A percentile compares a stretch with the other conserved stretches of the same genome.
phyloP scores from a whole-genome alignment of 495 filamentous ascomycete species.

The Margaritispora aquatica region DNA sequence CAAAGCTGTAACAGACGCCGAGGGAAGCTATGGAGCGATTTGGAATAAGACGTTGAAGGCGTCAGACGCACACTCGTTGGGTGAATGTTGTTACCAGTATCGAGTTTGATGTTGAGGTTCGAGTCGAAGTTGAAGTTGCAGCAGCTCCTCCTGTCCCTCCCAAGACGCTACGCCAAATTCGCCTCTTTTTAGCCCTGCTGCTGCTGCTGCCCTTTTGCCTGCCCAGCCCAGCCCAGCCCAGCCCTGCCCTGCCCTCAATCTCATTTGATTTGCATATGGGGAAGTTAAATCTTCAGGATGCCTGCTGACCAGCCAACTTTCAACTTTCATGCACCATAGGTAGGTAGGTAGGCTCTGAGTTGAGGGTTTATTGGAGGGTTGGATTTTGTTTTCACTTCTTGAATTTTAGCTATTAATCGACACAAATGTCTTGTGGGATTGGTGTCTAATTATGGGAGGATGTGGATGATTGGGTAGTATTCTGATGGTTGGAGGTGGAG shows the following conservation, averaged over 20 bases:
- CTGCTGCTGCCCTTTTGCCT: too few relatives aligned
- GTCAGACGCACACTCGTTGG: constrained; percentile 5
- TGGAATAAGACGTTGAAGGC: background rate
- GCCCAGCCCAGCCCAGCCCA: too few relatives aligned
- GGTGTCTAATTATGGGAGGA: background rate
- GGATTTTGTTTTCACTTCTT: too few relatives aligned
- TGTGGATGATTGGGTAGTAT: background rate
- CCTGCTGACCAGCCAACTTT: constrained; percentile 11
- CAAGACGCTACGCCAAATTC: background rate
- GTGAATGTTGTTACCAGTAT: constrained; percentile 7
- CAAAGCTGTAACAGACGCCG: constrained; percentile 5
- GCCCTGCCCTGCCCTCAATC: too few relatives aligned
- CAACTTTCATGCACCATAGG: too few relatives aligned
- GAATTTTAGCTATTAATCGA: too few relatives aligned
- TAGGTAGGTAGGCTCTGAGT: too few relatives aligned
- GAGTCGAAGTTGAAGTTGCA: background rate
- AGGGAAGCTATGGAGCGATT: background rate
- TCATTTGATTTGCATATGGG: background rate
- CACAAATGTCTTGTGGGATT: background rate
- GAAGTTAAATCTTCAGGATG: constrained; percentile 2
- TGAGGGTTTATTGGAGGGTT: too few relatives aligned
- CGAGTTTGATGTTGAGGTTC: background rate
- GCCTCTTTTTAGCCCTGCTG: background rate
- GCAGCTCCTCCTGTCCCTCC: background rate
- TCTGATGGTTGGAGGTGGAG: background rate